phyloP scores from a whole-genome alignment of 441 rosid genomes.

The Sinapis alba region DNA sequence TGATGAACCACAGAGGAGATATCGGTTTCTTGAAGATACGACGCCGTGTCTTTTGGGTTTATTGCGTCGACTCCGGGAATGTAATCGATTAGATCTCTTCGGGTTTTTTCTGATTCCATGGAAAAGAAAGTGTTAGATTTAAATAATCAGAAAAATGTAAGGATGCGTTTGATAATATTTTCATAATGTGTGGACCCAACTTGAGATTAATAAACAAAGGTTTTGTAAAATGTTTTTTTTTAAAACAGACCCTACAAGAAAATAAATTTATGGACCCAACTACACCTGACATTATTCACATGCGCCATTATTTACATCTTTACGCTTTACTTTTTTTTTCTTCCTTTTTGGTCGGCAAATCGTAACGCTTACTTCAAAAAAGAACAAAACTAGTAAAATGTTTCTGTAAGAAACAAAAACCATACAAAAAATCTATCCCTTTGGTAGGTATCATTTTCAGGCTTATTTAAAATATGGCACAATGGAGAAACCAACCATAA shows the following conservation, averaged over 20 bases:
- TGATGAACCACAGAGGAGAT: slow-evolving; percentile 44
- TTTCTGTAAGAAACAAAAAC: neutral
- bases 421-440: neutral
- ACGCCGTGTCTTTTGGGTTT: slow-evolving; percentile 57
- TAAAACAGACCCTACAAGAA: neutral
- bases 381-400: neutral
- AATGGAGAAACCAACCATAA: neutral
- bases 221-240: neutral
- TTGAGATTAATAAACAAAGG: neutral
- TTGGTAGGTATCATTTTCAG: neutral
- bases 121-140: neutral
- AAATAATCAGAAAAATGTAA: neutral
- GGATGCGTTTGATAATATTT: neutral
- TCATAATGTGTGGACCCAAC: neutral
- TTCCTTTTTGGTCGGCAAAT: slow-evolving; percentile 31
- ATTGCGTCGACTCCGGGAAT: slow-evolving; percentile 60
- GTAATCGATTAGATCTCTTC: slow-evolving; percentile 52
- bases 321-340: neutral
- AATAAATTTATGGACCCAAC: slow-evolving; percentile 28
- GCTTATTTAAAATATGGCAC: neutral
- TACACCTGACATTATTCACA: slow-evolving; percentile 40
- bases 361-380: slow-evolving; percentile 4
- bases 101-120: slow-evolving; percentile 44
- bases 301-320: slow-evolving; percentile 30
- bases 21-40: slow-evolving; percentile 56